phyloP scores from a whole-genome alignment of 805 yeast species.

The Metschnikowia bowlesiae region DNA sequence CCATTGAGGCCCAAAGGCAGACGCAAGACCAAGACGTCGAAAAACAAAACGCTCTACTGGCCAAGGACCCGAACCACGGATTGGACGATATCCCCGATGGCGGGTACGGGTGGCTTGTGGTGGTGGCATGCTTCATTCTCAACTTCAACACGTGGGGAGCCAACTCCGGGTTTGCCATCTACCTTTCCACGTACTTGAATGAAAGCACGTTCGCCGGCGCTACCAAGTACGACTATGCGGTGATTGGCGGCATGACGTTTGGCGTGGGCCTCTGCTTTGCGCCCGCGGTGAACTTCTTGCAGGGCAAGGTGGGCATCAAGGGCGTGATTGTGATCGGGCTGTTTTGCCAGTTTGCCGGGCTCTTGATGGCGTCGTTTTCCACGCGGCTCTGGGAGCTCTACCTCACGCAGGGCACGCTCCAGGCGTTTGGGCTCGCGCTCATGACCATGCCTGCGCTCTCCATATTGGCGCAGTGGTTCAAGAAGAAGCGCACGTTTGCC shows the following conservation, averaged over 20 bases:
- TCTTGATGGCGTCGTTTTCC: conserved; percentile 57
- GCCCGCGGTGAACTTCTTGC: conserved; percentile 49
- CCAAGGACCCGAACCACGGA: background rate
- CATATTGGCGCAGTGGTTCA: conserved; percentile 67
- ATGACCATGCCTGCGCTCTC: conserved; percentile 56
- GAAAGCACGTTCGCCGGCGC: conserved; percentile 50
- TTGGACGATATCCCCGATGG: conserved; percentile 40
- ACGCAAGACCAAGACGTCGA: background rate
- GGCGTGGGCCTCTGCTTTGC: conserved; percentile 54
- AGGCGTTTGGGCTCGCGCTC: conserved; percentile 54
- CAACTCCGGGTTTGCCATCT: conserved; percentile 62
- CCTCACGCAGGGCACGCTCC: conserved; percentile 63
- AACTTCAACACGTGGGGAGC: conserved; percentile 72
- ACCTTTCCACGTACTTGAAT: conserved; percentile 53
- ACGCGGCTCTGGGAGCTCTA: conserved; percentile 61
- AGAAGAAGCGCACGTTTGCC: conserved; percentile 55
- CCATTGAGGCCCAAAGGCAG: background rate
- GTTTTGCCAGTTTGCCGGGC: conserved; percentile 47
- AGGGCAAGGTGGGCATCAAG: conserved; percentile 47
- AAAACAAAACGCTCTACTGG: background rate
- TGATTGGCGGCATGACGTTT: conserved; percentile 65
- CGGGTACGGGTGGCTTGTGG: conserved; percentile 67
- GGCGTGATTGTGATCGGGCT: conserved; percentile 47
- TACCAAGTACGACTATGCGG: conserved; percentile 54
- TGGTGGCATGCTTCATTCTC: conserved; percentile 45